Percentiles rank a stretch among this genome's conserved stretches.
Evolutionary conservation across 306 rosid genomes (phyloP).

Genomic region (Quillaja saponaria): DNA sequence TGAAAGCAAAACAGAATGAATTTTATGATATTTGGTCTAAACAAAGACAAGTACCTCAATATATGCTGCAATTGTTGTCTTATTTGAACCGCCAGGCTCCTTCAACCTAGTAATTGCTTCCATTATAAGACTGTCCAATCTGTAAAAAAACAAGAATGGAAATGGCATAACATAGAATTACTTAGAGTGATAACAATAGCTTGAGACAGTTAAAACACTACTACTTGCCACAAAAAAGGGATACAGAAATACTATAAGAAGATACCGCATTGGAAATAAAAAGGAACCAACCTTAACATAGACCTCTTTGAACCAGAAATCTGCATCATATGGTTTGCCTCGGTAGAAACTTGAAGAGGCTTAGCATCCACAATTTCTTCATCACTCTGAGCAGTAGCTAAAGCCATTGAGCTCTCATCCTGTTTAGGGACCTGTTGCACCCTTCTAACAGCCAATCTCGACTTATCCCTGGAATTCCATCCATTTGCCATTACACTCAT

Average conservation of each 20-base stretch:
- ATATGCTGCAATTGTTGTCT: slow-evolving; percentile 76
- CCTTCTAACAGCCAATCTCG: slow-evolving; percentile 64
- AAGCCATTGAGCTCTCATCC: slow-evolving; percentile 54
- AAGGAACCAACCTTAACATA: slow-evolving; percentile 62
- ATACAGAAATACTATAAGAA: slow-evolving; percentile 22
- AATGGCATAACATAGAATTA: slow-evolving; percentile 16
- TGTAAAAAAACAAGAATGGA: slow-evolving; percentile 33
- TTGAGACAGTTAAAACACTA: neutral
- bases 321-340: slow-evolving; percentile 30
- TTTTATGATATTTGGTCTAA: slow-evolving; percentile 12
- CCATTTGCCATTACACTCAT: slow-evolving; percentile 93
- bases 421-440: slow-evolving; percentile 56
- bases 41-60: slow-evolving; percentile 64
- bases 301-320: slow-evolving; percentile 63
- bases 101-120: slow-evolving; percentile 77
- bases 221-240: slow-evolving; percentile 14
- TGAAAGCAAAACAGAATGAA: slow-evolving; percentile 14
- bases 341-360: slow-evolving; percentile 61
- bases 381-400: slow-evolving; percentile 60
- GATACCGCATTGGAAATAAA: slow-evolving; percentile 12
- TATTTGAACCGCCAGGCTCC: slow-evolving; percentile 87
- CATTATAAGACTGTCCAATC: slow-evolving; percentile 83
- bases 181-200: slow-evolving; percentile 11
- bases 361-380: slow-evolving; percentile 67
- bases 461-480: slow-evolving; percentile 88